A percentile compares a stretch with the other conserved stretches of the same genome.
Evolutionary conservation across 192 early-diverging fungal genomes (phyloP).

Genomic region (Gigaspora rosea): DNA sequence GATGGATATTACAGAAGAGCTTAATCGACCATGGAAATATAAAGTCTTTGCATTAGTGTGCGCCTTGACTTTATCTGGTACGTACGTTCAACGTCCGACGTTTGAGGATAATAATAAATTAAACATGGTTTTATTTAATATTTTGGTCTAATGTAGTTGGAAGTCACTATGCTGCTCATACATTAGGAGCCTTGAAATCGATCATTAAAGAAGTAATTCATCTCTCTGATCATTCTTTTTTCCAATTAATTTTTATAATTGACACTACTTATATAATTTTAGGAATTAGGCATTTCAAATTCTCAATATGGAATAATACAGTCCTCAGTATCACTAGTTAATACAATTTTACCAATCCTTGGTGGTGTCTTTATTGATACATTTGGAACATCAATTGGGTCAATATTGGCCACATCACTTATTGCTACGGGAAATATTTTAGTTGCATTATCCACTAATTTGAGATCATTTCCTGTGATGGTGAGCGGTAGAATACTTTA

Average conservation of each 20-base stretch:
- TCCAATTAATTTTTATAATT: not conserved
- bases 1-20: not conserved
- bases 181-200: constrained; percentile 67
- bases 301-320: constrained; percentile 69
- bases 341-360: constrained; percentile 63
- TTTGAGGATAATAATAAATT: not conserved
- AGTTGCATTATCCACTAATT: constrained; percentile 61
- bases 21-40: constrained; percentile 42
- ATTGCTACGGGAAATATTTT: constrained; percentile 62
- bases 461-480: constrained; percentile 55
- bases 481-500: constrained; percentile 63
- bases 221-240: not conserved
- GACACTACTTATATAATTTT: not conserved
- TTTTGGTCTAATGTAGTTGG: constrained; percentile 50
- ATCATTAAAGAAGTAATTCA: constrained; percentile 63
- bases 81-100: not conserved
- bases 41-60: constrained; percentile 60
- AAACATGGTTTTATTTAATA: not conserved
- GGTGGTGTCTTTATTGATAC: constrained; percentile 68
- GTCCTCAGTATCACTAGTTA: constrained; percentile 67
- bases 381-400: constrained; percentile 63
- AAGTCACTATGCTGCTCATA: constrained; percentile 71
- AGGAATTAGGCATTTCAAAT: constrained; percentile 67
- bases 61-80: constrained; percentile 64
- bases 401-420: constrained; percentile 56